Base-by-base conservation (phyloP, 768 basidiomycete species). In the Suillus variegatus region DNA sequence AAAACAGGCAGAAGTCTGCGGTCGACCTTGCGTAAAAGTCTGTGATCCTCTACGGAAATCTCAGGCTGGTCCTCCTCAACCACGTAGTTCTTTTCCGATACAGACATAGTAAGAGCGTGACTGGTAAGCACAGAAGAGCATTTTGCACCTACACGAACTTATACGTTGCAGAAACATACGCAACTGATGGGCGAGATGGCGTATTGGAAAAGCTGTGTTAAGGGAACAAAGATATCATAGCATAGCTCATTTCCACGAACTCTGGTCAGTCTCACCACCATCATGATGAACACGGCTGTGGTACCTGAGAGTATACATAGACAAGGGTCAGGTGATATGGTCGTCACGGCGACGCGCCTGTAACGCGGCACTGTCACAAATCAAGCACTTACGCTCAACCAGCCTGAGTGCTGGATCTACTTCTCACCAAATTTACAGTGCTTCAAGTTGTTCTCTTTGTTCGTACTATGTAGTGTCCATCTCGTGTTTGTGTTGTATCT, bases 1-100 rank as follows among this genome's bases (percentile, higher is more conserved):
- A 83, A 69, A 52, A 82, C 73, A 1, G 81, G 81, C 25, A 82
- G 70, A 16, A 82, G 69, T 35, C 77, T 78, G 51, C 41, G 52
- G 61, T 79, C 79, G n/a, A 80, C 66, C 63, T 79, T 79, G 56
- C 77, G 71, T 38, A 74, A 65, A 32, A 80, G 67, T 28, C 70
- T 72, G 9, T 61, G 64, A 52, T 79, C 77, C 25, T 67, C 66
- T 40, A 40, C 12, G 46, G 69, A 47, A 43, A 20, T 22, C 6
- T 38, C 36, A 10, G 36, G 36, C 36, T 60, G 57, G 22, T 67
- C 38, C 58, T 6, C 41, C 49, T 67, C 63, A 9, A 56, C 65
- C 40, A 67, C 61, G 36, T 32, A 64, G 35, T 47, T 61, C 52
- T 71, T 69, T 54, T 65, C 60, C n/a, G 57, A 46, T 40, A 41